A percentile compares a stretch with the other conserved stretches of the same genome.
phyloP scores from a whole-genome alignment of 257 asterid species.

The Prunella vulgaris region DNA sequence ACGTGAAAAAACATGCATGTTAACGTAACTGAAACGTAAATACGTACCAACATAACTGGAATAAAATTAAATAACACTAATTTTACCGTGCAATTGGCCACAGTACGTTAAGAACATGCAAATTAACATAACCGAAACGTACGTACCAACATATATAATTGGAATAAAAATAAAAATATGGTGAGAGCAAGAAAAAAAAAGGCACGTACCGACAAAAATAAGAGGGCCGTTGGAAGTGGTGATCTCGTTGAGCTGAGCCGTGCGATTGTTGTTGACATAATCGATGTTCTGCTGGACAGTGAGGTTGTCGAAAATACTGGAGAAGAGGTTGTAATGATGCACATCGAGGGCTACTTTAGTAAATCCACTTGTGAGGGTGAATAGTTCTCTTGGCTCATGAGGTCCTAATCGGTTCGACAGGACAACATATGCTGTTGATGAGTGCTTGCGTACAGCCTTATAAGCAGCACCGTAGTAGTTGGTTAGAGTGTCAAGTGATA shows the following conservation, averaged over 20 bases:
- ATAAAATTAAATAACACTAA: too few species aligned
- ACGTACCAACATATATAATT: too few species aligned
- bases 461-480: slow-evolving; percentile 49
- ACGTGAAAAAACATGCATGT: too few species aligned
- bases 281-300: slow-evolving; percentile 49
- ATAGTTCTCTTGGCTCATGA: slow-evolving; percentile 35
- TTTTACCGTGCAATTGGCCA: too few species aligned
- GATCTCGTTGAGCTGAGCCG: slow-evolving; percentile 29
- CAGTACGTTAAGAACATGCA: too few species aligned
- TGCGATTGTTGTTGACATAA: slow-evolving; percentile 34
- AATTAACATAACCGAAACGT: too few species aligned
- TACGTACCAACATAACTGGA: too few species aligned
- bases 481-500: slow-evolving; percentile 28
- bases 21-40: too few species aligned
- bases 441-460: slow-evolving; percentile 46
- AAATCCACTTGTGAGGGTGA: slow-evolving; percentile 42
- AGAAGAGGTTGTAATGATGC: slow-evolving; percentile 58
- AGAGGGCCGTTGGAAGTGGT: slow-evolving; percentile 59
- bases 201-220: slow-evolving; percentile 44
- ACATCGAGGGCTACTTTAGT: slow-evolving; percentile 52
- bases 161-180: too few species aligned
- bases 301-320: slow-evolving; percentile 17
- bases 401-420: slow-evolving; percentile 55
- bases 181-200: background rate
- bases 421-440: slow-evolving; percentile 45